A percentile compares a stretch with the other conserved stretches of the same genome.
Conservation (phyloP, 371 early-diverging fungal genomes). For the Mucor plumbeus region DNA sequence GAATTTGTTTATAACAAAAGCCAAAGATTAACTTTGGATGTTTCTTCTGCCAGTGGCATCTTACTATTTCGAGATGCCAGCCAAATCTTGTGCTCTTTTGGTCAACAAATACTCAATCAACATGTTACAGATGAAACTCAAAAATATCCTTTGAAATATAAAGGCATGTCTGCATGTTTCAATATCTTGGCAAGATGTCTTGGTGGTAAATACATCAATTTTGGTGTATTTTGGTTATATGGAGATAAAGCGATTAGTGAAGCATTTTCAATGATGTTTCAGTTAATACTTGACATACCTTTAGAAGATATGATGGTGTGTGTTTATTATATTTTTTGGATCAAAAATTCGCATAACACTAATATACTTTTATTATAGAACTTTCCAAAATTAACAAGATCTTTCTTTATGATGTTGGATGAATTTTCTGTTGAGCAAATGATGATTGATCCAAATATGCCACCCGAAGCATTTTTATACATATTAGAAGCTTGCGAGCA, state of each 20-base stretch:
- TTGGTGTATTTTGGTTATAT: slow-evolving; percentile 88
- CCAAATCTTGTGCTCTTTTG: slow-evolving; percentile 52
- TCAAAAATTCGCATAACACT: slow-evolving; percentile 63
- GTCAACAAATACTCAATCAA: slow-evolving; percentile 31
- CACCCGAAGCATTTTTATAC: slow-evolving; percentile 54
- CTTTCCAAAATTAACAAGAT: slow-evolving; percentile 62
- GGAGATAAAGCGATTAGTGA: slow-evolving; percentile 78
- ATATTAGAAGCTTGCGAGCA: slow-evolving; percentile 61
- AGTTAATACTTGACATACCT: slow-evolving; percentile 73
- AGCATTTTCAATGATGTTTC: slow-evolving; percentile 66
- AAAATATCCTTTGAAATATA: slow-evolving; percentile 61
- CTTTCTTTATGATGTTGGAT: slow-evolving; percentile 65
- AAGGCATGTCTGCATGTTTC: slow-evolving; percentile 78
- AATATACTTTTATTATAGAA: slow-evolving; percentile 41
- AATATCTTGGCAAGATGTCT: slow-evolving; percentile 71
- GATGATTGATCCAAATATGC: slow-evolving; percentile 56
- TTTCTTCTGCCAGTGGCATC: slow-evolving; percentile 82
- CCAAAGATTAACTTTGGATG: slow-evolving; percentile 80
- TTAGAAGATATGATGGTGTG: slow-evolving; percentile 70
- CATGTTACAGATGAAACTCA: slow-evolving; percentile 23
- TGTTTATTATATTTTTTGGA: background rate
- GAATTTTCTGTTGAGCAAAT: slow-evolving; percentile 67
- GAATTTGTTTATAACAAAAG: slow-evolving; percentile 81
- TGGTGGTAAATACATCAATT: slow-evolving; percentile 83
- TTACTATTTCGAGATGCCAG: slow-evolving; percentile 84